Evolutionary conservation across 257 asterid species (phyloP), one percentile per base, ranked within the genome.

Genomic region (Oldenlandia corymbosa): DNA sequence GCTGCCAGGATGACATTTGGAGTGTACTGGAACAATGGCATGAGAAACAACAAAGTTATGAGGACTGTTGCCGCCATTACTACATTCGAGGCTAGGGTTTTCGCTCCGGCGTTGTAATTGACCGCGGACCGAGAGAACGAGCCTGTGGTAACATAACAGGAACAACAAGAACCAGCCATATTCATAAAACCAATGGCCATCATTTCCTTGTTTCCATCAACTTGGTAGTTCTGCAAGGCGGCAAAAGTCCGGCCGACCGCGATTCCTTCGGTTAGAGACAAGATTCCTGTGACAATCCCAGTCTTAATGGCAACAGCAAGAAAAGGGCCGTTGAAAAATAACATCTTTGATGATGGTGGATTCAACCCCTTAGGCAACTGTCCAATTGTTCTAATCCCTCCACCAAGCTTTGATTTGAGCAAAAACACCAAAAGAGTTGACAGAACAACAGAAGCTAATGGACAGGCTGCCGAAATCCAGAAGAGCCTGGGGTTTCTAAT

Each of bases 121-220:
- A 91, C 96, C 2, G 98, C 95, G 0, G 95, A 88, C 66, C 88
- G 86, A 0, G 98, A 91, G 75, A 91, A 91, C 10, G 96, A 96
- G 20, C 98, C 97, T 85, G 71, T 87, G 36, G 95, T 90, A 64
- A 93, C 74, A 75, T 93, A 93, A 77, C 99, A 93, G 0, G 99
- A 93, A 5, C 95, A 85, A 65, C 85, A 58, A 23, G 99, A 93
- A 56, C 99, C 99, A n/a, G 77, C 30, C 16, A 89, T 85, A 79
- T 93, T 93, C 99, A 93, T 93, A 46, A 87, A 70, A 2, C 99
- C 99, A 73, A 77, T 78, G 6, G 99, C 99, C 30, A 89, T 61
- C 98, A 89, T 92, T 78, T 92, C 98, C 66, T 92, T 92, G 74
- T 92, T 93, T 3, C 99, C 99, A 69, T 90, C 97, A 62, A 85